Conservation (phyloP, 352 stramenopile genomes). For the Plasmopara halstedii region DNA sequence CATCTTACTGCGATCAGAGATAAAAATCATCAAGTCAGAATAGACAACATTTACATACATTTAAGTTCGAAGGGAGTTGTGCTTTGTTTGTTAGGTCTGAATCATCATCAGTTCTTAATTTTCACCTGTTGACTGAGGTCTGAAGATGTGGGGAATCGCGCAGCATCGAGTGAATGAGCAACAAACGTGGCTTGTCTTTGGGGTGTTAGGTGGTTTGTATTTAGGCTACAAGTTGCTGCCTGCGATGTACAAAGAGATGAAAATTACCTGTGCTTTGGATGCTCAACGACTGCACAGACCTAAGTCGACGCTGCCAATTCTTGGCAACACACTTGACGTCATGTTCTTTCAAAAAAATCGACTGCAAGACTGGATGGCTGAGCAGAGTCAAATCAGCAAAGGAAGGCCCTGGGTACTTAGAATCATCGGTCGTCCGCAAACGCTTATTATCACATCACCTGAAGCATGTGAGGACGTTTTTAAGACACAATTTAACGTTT, state of each 20-base stretch:
- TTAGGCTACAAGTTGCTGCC: conserved; percentile 20
- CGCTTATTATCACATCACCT: conserved; percentile 32
- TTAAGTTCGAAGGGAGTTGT: neutral
- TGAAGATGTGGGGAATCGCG: conserved; percentile 19
- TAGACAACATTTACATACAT: neutral
- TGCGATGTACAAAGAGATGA: conserved; percentile 23
- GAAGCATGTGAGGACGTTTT: conserved; percentile 26
- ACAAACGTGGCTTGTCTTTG: conserved; percentile 11
- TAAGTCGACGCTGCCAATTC: conserved; percentile 29
- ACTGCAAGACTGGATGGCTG: conserved; percentile 52
- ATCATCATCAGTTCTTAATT: conserved; percentile 12
- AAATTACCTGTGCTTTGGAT: conserved; percentile 22
- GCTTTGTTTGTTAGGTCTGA: neutral
- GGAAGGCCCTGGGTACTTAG: conserved; percentile 43
- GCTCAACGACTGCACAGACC: conserved; percentile 20
- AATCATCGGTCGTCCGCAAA: conserved; percentile 30
- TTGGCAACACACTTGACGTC: conserved; percentile 34
- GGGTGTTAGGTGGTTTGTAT: conserved; percentile 15
- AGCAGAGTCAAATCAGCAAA: conserved; percentile 31
- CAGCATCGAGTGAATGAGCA: conserved; percentile 24
- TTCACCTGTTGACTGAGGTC: neutral
- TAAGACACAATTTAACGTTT: conserved; percentile 44
- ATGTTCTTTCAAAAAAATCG: conserved; percentile 32
- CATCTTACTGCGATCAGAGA: neutral
- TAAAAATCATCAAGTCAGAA: neutral